These are phyloP conservation scores for Xanthoconium stramineum DNA, from an alignment of 768 basidiomycete species.

Conservation along the genomic window DNA sequence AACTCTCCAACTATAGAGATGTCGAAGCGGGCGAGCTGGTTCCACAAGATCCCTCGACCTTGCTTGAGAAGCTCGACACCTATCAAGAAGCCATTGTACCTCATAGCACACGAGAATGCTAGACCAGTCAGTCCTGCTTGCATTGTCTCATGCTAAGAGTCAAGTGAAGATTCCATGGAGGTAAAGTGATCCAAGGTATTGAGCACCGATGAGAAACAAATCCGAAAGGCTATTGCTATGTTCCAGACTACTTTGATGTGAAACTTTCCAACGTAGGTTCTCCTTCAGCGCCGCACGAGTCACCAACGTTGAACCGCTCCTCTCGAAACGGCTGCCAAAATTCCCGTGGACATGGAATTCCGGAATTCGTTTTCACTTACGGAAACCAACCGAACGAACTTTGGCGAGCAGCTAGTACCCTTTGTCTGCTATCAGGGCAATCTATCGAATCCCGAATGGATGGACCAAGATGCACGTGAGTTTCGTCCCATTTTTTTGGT, in stretches of 20 bases:
- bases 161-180: too few relatives aligned
- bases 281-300: too few relatives aligned
- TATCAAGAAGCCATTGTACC: too few relatives aligned
- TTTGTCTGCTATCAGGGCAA: constrained; percentile 9
- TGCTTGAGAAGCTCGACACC: too few relatives aligned
- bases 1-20: too few relatives aligned
- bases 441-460: constrained; percentile 9
- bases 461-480: constrained; percentile 14
- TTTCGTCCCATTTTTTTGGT: neutral
- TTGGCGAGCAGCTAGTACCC: constrained; percentile 3
- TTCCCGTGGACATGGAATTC: constrained; percentile 8
- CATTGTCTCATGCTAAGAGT: too few relatives aligned
- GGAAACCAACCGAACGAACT: neutral
- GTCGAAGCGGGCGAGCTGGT: too few relatives aligned
- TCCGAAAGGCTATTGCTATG: constrained; percentile 2
- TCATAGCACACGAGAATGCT: too few relatives aligned
- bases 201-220: constrained; percentile 6
- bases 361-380: constrained; percentile 9
- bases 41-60: too few relatives aligned
- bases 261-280: neutral
- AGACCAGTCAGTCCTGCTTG: too few relatives aligned
- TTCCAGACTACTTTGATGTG: constrained; percentile 15
- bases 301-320: too few relatives aligned
- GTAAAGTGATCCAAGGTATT: too few relatives aligned
- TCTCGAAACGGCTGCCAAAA: neutral